Conservation (phyloP, 202 grass and related monocot genomes). For the Zizania palustris region DNA sequence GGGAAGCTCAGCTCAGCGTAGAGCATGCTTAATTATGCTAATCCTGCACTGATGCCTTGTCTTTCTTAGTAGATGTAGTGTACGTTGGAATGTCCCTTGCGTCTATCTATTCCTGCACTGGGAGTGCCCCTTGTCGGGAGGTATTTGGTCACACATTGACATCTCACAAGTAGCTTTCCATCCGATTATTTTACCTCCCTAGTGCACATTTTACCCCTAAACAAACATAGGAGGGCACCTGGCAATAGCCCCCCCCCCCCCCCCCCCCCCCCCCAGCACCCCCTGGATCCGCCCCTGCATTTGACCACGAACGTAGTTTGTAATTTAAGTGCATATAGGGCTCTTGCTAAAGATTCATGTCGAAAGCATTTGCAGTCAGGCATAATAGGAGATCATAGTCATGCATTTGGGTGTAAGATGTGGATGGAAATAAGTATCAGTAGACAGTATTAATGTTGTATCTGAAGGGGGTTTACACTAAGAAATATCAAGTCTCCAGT, state of each 20-base stretch:
- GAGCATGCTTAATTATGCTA: constrained; percentile 5
- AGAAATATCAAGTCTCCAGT: background rate
- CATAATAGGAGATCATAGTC: background rate
- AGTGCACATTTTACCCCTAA: background rate
- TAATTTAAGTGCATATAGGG: background rate
- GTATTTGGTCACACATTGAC: constrained; percentile 46
- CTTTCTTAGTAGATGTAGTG: constrained; percentile 33
- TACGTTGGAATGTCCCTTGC: constrained; percentile 35
- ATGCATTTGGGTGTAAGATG: constrained; percentile 23
- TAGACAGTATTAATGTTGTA: background rate
- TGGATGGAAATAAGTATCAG: background rate
- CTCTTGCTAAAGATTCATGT: constrained; percentile 18
- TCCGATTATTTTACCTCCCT: constrained; percentile 23
- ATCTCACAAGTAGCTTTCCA: constrained; percentile 40
- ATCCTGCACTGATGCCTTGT: constrained; percentile 24
- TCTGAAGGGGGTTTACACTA: background rate
- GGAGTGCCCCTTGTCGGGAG: constrained; percentile 5
- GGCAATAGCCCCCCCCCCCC: too few relatives aligned
- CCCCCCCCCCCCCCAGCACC: too few relatives aligned
- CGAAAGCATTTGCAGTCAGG: background rate
- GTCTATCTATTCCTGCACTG: constrained; percentile 6
- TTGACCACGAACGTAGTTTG: background rate
- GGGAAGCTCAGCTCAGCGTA: background rate
- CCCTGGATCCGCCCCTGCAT: too few relatives aligned
- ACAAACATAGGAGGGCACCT: too few relatives aligned